Evolutionary conservation across 768 basidiomycete genomes (phyloP).

Genomic region (Asterophora parasitica): DNA sequence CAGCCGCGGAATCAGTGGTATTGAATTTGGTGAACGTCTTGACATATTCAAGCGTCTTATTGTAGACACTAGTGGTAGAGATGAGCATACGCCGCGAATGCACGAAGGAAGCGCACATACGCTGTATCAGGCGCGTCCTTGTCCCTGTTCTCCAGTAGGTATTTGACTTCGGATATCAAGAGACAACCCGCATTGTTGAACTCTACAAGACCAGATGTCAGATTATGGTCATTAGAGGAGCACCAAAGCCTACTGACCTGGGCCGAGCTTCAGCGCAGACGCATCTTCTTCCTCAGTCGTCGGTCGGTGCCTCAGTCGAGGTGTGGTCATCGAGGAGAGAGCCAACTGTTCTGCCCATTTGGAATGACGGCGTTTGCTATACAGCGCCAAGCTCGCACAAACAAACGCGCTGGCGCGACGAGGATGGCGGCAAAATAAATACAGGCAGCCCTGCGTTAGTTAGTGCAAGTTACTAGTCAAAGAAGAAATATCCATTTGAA

Average conservation of each 20-base stretch:
- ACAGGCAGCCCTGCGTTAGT: too few species aligned
- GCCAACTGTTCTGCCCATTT: neutral
- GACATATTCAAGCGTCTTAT: slow-evolving; percentile 90
- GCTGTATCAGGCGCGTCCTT: slow-evolving; percentile 85
- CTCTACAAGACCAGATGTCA: slow-evolving; percentile 37
- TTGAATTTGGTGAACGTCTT: slow-evolving; percentile 89
- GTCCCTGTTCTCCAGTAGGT: slow-evolving; percentile 81
- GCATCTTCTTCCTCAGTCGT: slow-evolving; percentile 81
- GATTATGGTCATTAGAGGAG: neutral
- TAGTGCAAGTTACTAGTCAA: too few species aligned
- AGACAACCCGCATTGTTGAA: slow-evolving; percentile 91
- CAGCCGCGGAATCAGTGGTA: slow-evolving; percentile 76
- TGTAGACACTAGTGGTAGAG: slow-evolving; percentile 63
- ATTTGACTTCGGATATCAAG: slow-evolving; percentile 89
- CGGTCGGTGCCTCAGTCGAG: slow-evolving; percentile 61
- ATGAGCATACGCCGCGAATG: neutral
- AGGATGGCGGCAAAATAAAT: too few species aligned
- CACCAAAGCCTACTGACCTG: slow-evolving; percentile 37
- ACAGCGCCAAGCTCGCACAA: slow-evolving; percentile 4
- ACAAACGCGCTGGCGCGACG: neutral
- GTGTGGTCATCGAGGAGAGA: slow-evolving; percentile 42
- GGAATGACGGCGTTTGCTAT: neutral
- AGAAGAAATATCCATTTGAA: too few species aligned
- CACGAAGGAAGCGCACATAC: slow-evolving; percentile 37
- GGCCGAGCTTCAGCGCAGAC: slow-evolving; percentile 74